Percentiles rank a stretch among this genome's conserved stretches.
phyloP scores from a whole-genome alignment of 2,329 filamentous ascomycete species.

The Colletotrichum sp. region DNA sequence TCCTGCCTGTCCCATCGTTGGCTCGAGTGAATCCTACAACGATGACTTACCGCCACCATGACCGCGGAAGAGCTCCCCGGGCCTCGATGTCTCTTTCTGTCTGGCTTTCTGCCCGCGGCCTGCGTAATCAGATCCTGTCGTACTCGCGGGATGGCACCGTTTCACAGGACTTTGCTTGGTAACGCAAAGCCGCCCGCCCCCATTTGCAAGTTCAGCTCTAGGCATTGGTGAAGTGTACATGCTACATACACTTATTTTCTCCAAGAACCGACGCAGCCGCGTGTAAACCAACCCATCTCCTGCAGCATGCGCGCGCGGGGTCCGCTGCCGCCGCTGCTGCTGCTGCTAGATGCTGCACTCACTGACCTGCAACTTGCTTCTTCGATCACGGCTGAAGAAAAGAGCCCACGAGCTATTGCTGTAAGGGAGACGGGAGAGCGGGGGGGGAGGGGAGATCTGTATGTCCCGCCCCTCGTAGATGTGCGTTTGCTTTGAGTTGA shows the following conservation, averaged over 20 bases:
- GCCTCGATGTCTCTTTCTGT: background rate
- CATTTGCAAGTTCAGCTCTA: background rate
- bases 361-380: background rate
- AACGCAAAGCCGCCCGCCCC: background rate
- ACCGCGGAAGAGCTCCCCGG: background rate
- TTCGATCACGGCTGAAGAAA: background rate
- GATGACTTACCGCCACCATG: background rate
- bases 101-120: background rate
- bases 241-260: background rate
- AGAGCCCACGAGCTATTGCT: background rate
- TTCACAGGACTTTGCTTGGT: background rate
- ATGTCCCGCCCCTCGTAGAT: background rate
- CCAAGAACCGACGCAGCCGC: background rate
- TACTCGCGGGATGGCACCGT: background rate
- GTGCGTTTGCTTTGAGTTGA: background rate
- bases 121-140: background rate
- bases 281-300: background rate
- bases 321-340: too few species aligned
- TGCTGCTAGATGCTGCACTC: background rate
- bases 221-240: background rate
- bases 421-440: background rate
- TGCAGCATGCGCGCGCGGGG: background rate
- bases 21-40: background rate
- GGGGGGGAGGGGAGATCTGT: background rate
- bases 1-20: background rate